Conservation (phyloP, 2,329 filamentous ascomycete genomes). For the Ophiocordyceps unilateralis region DNA sequence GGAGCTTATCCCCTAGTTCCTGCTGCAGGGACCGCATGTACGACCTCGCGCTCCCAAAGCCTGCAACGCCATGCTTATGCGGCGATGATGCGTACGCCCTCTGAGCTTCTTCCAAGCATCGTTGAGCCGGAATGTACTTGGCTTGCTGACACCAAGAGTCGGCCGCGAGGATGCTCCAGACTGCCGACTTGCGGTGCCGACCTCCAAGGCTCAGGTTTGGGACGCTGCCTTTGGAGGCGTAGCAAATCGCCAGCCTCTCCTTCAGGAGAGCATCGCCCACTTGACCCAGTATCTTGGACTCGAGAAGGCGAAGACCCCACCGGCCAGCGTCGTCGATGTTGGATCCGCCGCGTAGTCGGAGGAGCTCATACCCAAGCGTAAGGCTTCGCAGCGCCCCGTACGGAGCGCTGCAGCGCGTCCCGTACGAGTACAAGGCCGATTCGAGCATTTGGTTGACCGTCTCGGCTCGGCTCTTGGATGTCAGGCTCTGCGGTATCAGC, state of each 20-base stretch:
- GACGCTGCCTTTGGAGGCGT: slow-evolving; percentile 52
- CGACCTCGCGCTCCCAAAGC: slow-evolving; percentile 31
- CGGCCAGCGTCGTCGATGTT: slow-evolving; percentile 73
- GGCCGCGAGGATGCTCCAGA: slow-evolving; percentile 73
- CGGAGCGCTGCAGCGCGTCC: slow-evolving; percentile 62
- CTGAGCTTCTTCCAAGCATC: slow-evolving; percentile 54
- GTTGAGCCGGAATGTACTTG: slow-evolving; percentile 62
- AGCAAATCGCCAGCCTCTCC: slow-evolving; percentile 75
- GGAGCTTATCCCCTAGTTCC: slow-evolving; percentile 28
- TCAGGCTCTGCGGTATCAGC: slow-evolving; percentile 53
- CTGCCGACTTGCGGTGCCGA: slow-evolving; percentile 66
- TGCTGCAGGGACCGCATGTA: slow-evolving; percentile 35
- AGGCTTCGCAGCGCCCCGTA: slow-evolving; percentile 70
- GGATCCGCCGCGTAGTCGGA: slow-evolving; percentile 62
- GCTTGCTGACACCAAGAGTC: slow-evolving; percentile 68
- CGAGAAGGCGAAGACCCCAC: slow-evolving; percentile 69
- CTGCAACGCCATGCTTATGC: slow-evolving; percentile 31
- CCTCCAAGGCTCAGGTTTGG: slow-evolving; percentile 52
- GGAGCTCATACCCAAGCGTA: slow-evolving; percentile 60
- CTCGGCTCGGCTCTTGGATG: slow-evolving; percentile 62
- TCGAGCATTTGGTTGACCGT: slow-evolving; percentile 77
- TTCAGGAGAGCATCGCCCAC: slow-evolving; percentile 70
- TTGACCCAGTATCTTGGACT: slow-evolving; percentile 55
- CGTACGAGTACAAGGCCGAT: slow-evolving; percentile 80
- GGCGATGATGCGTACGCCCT: slow-evolving; percentile 34